Evolutionary conservation across 2,329 filamentous ascomycete species (phyloP).

Genomic region (Penicillium nordicum): DNA sequence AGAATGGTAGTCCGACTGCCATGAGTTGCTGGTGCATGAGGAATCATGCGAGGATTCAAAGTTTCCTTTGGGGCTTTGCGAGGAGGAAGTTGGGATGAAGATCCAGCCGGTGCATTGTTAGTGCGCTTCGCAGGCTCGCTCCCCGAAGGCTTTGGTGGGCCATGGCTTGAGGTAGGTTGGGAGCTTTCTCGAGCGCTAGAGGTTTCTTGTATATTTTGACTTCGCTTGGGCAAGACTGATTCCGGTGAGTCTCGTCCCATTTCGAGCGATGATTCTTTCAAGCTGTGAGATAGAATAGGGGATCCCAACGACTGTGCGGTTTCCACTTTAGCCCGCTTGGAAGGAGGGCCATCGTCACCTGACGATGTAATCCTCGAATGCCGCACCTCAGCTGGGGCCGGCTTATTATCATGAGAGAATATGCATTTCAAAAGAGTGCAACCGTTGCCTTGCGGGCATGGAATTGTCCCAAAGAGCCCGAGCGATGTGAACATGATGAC

Average conservation of each 20-base stretch:
- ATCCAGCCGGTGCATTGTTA: neutral
- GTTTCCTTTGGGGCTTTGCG: constrained; percentile 40
- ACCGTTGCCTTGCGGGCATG: constrained; percentile 50
- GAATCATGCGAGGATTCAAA: constrained; percentile 46
- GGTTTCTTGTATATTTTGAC: constrained; percentile 10
- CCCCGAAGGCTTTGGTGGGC: neutral
- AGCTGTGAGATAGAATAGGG: neutral
- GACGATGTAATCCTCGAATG: constrained; percentile 16
- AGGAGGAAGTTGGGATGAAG: constrained; percentile 17
- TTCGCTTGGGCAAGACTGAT: neutral
- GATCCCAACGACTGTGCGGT: constrained; percentile 1
- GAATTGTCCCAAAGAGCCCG: constrained; percentile 52
- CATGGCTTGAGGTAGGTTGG: constrained; percentile 26
- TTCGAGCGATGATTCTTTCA: constrained; percentile 2
- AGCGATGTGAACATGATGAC: constrained; percentile 53
- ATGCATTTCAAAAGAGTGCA: constrained; percentile 58
- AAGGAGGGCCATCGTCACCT: constrained; percentile 16
- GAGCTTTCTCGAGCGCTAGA: constrained; percentile 25
- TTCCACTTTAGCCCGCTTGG: constrained; percentile 31
- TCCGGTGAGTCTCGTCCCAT: neutral
- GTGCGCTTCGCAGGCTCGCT: neutral
- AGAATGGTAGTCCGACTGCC: constrained; percentile 42
- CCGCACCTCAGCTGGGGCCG: neutral
- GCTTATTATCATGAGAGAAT: constrained; percentile 50
- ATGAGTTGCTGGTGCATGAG: constrained; percentile 44